A percentile compares a stretch with the other conserved stretches of the same genome.
Conservation (phyloP, 2,329 filamentous ascomycete species). For the Sclerotinia nivalis region DNA sequence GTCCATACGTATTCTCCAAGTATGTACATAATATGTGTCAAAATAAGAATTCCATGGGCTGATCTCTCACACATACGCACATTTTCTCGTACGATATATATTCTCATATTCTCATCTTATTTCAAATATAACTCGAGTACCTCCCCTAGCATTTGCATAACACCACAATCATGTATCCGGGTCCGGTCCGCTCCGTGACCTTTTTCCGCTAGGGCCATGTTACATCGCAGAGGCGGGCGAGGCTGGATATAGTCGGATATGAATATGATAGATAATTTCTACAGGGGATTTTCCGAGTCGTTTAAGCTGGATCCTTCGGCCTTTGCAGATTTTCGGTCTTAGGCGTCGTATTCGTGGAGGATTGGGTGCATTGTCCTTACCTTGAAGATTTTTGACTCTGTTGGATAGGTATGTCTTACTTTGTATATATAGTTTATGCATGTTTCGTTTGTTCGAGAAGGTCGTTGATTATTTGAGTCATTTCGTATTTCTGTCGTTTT, state of each 20-base stretch:
- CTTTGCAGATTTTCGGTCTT: too few relatives aligned
- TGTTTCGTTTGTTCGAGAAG: background rate
- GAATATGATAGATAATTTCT: background rate
- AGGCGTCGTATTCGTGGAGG: too few relatives aligned
- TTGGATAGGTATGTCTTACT: too few relatives aligned
- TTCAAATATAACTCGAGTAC: background rate
- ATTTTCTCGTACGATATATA: background rate
- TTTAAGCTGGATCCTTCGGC: too few relatives aligned
- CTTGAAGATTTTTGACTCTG: too few relatives aligned
- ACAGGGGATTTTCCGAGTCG: background rate
- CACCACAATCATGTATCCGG: background rate
- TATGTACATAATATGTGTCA: background rate
- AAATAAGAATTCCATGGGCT: too few relatives aligned
- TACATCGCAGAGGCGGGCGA: background rate
- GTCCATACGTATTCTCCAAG: background rate
- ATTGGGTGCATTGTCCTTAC: too few relatives aligned
- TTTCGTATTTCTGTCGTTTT: too few relatives aligned
- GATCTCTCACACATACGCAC: too few relatives aligned
- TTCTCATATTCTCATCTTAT: background rate
- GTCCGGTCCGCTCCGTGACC: background rate
- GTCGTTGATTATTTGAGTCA: background rate
- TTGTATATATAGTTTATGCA: too few relatives aligned
- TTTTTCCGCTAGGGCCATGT: background rate
- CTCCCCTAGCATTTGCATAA: background rate
- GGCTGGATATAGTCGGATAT: background rate